These are phyloP conservation scores for Suillus americanus DNA, from an alignment of 768 basidiomycete genomes.

Conservation along the genomic window DNA sequence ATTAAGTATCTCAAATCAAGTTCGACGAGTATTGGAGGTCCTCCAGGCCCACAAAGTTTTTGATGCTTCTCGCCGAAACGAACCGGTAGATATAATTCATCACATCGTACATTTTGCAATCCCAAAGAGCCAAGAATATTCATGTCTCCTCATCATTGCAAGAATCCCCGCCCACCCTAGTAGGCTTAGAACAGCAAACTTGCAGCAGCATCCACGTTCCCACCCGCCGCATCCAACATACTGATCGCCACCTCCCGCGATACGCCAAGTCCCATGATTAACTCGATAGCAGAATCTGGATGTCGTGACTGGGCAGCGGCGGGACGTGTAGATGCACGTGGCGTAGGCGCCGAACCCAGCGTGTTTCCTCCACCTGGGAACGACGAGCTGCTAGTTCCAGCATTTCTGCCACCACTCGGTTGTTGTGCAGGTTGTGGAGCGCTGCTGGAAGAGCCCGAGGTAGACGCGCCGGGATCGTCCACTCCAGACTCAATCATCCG, in stretches of 20 bases:
- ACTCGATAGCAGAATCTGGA: slow-evolving; percentile 62
- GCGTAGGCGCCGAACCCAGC: slow-evolving; percentile 47
- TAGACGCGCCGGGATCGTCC: slow-evolving; percentile 23
- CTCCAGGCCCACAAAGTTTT: no score
- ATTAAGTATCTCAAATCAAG: no score
- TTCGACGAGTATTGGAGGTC: no score
- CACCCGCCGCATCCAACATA: slow-evolving; percentile 74
- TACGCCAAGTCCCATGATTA: slow-evolving; percentile 77
- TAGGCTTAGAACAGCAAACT: slow-evolving; percentile 69
- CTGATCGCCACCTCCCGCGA: slow-evolving; percentile 75
- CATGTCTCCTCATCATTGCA: neutral
- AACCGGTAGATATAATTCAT: neutral
- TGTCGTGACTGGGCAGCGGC: slow-evolving; percentile 27
- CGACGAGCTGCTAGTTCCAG: neutral
- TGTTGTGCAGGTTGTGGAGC: slow-evolving; percentile 7
- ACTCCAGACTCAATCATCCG: slow-evolving; percentile 40
- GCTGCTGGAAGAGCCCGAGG: slow-evolving; percentile 16
- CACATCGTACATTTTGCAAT: neutral
- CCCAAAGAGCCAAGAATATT: neutral
- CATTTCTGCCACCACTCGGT: slow-evolving; percentile 18
- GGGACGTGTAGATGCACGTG: slow-evolving; percentile 22
- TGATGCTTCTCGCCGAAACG: no score
- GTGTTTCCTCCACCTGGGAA: slow-evolving; percentile 65
- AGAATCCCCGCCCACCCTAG: neutral
- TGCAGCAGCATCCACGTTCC: slow-evolving; percentile 87